Evolutionary conservation across 1,284 basidiomycete genomes (phyloP).

Genomic region (Ceratobasidium sp.): DNA sequence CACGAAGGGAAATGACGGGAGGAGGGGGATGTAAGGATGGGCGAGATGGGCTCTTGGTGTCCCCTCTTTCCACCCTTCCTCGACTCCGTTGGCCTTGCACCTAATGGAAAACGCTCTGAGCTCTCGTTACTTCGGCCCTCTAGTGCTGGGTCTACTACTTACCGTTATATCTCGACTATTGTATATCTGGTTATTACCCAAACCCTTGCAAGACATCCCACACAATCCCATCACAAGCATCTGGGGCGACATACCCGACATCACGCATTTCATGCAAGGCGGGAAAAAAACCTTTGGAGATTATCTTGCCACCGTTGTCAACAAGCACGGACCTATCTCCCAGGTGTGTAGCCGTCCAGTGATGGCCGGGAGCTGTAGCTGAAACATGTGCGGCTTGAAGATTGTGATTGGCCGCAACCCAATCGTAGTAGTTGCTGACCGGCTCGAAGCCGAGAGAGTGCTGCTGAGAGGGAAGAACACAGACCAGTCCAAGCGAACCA

Average conservation of each 20-base stretch:
- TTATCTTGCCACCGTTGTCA: slow-evolving; percentile 16
- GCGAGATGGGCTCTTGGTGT: not conserved
- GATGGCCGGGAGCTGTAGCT: not conserved
- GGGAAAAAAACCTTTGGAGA: slow-evolving; percentile 35
- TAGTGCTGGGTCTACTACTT: not conserved
- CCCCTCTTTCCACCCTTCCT: not conserved
- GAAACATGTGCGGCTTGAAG: slow-evolving; percentile 7
- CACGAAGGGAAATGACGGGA: not conserved
- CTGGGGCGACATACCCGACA: slow-evolving; percentile 41
- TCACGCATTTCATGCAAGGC: slow-evolving; percentile 8
- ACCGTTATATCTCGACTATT: not conserved
- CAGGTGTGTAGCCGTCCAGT: slow-evolving; percentile 11
- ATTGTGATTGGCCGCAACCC: slow-evolving; percentile 26
- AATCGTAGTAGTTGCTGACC: slow-evolving; percentile 26
- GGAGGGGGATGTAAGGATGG: not conserved
- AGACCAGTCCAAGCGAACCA: slow-evolving; percentile 32
- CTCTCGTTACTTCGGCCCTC: not conserved
- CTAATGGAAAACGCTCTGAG: not conserved
- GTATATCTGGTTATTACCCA: slow-evolving; percentile 15
- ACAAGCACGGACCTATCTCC: slow-evolving; percentile 15
- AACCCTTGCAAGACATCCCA: slow-evolving; percentile 20
- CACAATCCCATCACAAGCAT: slow-evolving; percentile 34
- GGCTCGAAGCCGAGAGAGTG: slow-evolving; percentile 25
- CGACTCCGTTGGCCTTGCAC: not conserved
- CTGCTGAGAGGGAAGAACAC: slow-evolving; percentile 18